Evolutionary conservation across 2,329 filamentous ascomycete species (phyloP).

Genomic region (Zymoseptoria passerinii): DNA sequence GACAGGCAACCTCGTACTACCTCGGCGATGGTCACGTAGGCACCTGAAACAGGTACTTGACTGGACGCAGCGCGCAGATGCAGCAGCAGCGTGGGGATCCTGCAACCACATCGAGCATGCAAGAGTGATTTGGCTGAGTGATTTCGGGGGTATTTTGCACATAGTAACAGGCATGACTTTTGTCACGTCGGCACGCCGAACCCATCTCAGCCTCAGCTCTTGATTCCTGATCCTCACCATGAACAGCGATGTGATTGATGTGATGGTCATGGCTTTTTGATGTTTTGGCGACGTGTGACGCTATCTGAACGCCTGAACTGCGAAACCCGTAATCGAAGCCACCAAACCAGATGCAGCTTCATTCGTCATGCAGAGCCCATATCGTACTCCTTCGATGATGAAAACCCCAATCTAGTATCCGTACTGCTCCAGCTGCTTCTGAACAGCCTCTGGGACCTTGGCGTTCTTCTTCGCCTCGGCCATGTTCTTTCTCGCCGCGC

Average conservation of each 20-base stretch:
- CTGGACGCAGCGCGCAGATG: not conserved
- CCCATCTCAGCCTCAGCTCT: not conserved
- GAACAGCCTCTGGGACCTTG: slow-evolving; percentile 75
- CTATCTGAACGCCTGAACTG: not conserved
- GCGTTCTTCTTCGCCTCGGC: slow-evolving; percentile 89
- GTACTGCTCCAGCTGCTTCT: slow-evolving; percentile 77
- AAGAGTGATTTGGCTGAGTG: too few species aligned
- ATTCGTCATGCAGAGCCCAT: slow-evolving; percentile 4
- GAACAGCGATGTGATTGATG: not conserved
- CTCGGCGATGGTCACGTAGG: not conserved
- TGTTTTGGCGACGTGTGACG: slow-evolving; percentile 1
- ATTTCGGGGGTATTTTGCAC: too few species aligned
- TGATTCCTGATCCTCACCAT: not conserved
- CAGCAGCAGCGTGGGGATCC: not conserved
- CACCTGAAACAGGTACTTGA: not conserved
- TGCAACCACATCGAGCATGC: not conserved
- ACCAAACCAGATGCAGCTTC: not conserved
- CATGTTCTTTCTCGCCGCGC: slow-evolving; percentile 83
- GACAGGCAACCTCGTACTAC: not conserved
- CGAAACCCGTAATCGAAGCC: not conserved
- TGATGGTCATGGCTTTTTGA: not conserved
- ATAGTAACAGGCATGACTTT: not conserved
- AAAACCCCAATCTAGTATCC: slow-evolving; percentile 64
- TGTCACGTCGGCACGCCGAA: not conserved
- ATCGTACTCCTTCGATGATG: not conserved